These are phyloP conservation scores for Dactylis glomerata DNA, from an alignment of 176 grass and related monocot species.

Conservation along the genomic window DNA sequence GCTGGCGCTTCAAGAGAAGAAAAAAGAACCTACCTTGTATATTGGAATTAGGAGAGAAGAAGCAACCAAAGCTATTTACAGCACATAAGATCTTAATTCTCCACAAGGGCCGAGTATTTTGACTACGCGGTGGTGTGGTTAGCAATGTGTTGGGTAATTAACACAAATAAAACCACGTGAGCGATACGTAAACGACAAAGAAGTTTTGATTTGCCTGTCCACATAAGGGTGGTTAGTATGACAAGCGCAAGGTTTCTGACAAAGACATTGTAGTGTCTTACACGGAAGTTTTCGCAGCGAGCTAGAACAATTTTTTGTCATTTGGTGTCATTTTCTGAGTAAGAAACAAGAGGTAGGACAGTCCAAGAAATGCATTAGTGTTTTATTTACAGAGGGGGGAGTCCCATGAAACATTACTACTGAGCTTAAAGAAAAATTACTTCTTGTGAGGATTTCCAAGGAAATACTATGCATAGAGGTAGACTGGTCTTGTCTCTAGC, in stretches of 20 bases:
- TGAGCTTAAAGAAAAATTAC: neutral
- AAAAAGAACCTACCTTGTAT: conserved; percentile 30
- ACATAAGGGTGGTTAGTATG: conserved; percentile 20
- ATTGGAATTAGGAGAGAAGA: conserved; percentile 5
- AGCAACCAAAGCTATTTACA: neutral
- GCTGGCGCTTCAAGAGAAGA: neutral
- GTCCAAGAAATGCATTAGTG: neutral
- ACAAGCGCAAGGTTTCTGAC: conserved; percentile 9
- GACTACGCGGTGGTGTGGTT: conserved; percentile 9
- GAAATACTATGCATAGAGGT: neutral
- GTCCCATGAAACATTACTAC: neutral
- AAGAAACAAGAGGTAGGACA: conserved; percentile 9
- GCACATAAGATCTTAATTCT: neutral
- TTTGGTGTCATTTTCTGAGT: neutral
- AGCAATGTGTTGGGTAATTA: neutral
- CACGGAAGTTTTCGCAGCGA: conserved; percentile 29
- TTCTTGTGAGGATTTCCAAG: conserved; percentile 9
- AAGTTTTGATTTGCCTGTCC: neutral
- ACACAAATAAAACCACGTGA: neutral
- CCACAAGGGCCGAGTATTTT: neutral
- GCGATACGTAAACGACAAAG: conserved; percentile 8
- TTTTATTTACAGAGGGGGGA: neutral
- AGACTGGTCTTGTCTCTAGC: neutral
- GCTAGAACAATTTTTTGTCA: neutral
- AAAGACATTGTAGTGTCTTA: neutral